These are phyloP conservation scores for Fraxinus xanthoxyloides DNA, from an alignment of 305 asterid genomes.

Conservation along the genomic window DNA sequence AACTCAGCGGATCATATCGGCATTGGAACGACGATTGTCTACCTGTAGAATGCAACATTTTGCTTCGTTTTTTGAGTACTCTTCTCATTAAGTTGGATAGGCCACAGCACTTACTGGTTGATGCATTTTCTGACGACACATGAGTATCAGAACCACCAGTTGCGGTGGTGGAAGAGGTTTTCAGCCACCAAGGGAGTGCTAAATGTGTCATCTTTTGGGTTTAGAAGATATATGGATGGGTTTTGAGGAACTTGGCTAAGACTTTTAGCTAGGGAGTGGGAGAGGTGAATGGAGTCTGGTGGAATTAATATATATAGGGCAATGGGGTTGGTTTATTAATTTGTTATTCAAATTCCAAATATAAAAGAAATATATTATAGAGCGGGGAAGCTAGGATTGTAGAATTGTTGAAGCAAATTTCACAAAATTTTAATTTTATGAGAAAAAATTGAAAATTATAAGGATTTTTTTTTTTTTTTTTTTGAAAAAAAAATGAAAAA, in stretches of 20 bases:
- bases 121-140: conserved; percentile 2
- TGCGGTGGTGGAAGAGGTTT: conserved; percentile 23
- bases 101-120: conserved; percentile 33
- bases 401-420: neutral
- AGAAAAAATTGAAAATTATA: neutral
- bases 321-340: neutral
- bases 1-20: conserved; percentile 71
- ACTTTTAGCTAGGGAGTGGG: conserved; percentile 4
- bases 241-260: conserved; percentile 6
- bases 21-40: conserved; percentile 57
- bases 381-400: neutral
- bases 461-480: too few species aligned
- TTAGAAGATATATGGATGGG: conserved; percentile 5
- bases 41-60: conserved; percentile 30
- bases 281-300: neutral
- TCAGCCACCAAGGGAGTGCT: conserved; percentile 41
- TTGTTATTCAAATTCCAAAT: neutral
- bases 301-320: conserved; percentile 16
- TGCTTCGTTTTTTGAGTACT: conserved; percentile 32
- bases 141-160: conserved; percentile 6
- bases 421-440: neutral
- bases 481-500: too few species aligned
- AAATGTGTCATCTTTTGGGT: conserved; percentile 34
- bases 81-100: conserved; percentile 37
- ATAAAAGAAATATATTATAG: neutral